phyloP scores from a whole-genome alignment of 192 early-diverging fungal genomes.

The Dispira parvispora region DNA sequence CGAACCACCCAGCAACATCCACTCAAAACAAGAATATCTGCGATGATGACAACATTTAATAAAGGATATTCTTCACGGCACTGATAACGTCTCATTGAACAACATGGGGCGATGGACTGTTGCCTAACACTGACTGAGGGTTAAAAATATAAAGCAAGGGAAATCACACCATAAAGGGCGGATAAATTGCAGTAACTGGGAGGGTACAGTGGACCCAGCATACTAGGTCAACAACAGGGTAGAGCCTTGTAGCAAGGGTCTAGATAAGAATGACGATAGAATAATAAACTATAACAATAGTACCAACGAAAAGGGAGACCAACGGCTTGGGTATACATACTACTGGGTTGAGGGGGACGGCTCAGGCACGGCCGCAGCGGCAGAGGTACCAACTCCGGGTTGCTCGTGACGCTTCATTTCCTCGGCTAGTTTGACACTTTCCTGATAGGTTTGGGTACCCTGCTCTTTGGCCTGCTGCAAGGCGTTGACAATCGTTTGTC shows the following conservation, averaged over 20 bases:
- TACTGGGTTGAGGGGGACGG: not conserved
- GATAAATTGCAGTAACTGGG: not conserved
- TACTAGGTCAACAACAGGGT: not conserved
- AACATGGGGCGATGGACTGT: not conserved
- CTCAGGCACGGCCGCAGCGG: not conserved
- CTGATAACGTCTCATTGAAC: no score
- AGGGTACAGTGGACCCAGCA: not conserved
- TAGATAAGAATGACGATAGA: not conserved
- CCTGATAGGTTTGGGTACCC: not conserved
- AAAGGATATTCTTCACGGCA: not conserved
- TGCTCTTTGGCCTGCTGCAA: not conserved
- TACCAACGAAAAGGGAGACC: not conserved
- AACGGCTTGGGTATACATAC: no score
- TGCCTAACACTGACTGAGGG: not conserved
- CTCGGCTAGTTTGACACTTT: slow-evolving; percentile 3
- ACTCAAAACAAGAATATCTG: not conserved
- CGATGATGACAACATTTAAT: not conserved
- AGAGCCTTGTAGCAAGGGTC: not conserved
- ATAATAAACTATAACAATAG: not conserved
- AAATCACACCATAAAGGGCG: no score
- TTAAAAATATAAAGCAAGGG: no score
- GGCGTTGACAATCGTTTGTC: slow-evolving; percentile 4
- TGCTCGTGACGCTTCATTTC: slow-evolving; percentile 4
- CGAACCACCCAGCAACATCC: not conserved
- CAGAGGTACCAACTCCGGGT: not conserved